Evolutionary conservation across 208 protist species (phyloP), one percentile per base, ranked within the genome.

Genomic region (Trypanosoma lewisi): DNA sequence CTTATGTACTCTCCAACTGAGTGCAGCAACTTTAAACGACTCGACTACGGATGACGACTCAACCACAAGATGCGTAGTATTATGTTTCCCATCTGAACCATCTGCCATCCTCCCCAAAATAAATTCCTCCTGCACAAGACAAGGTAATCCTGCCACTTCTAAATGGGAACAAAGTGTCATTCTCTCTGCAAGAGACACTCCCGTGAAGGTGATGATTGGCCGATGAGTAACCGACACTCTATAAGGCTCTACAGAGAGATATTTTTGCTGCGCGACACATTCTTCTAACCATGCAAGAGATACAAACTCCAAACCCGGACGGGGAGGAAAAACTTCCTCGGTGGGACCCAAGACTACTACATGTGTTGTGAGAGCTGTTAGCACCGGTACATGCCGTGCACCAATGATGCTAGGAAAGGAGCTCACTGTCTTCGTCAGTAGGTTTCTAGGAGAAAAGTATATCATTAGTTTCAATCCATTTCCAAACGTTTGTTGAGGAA

Each of bases 11-110:
- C 60, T 39, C 55, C 61, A 68, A 21, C 55, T 37, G 2, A 88
- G 71, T 34, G 63, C 49, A 23, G 71, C 67, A 50, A 84, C 72
- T 52, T 84, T 74, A 6, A 68, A 73, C 2, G 72, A 72, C 4
- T 59, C 41, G 8, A n/a, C 36, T 21, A 50, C 0, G 3, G 63
- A 39, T n/a, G 60, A 52, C 11, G 52, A 49, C 4, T 50, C 66
- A 4, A 69, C 68, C 2, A 87, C 70, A 21, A 90, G 75, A 54
- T 90, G 83, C 6, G 83, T 90, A 12, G 83, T 90, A 47, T 55
- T 70, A 27, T 37, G 31, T 1, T 21, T 34, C 14, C 28, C 31
- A 64, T 19, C 30, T 23, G 53, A 36, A 27, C 19, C 27, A 23
- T 44, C 19, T n/a, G 17, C 30, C 31, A n/a, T 48, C 17, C 30